phyloP scores from a whole-genome alignment of 192 early-diverging fungal genomes.

The Linnemannia exigua region DNA sequence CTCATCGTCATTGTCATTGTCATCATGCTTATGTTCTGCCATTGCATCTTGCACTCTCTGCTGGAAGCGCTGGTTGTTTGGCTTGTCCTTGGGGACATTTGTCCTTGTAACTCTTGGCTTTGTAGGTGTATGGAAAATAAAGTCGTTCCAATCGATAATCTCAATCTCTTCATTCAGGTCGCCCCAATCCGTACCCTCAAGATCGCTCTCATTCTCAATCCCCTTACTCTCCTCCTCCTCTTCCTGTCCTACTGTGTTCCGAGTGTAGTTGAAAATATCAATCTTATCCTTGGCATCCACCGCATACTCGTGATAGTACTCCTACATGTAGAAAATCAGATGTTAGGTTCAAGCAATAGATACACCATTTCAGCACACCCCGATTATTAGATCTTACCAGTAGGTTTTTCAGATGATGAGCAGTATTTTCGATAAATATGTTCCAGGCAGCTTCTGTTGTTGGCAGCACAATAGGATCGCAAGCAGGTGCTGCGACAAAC shows the following conservation, averaged over 20 bases:
- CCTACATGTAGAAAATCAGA: conserved; percentile 7
- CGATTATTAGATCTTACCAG: neutral
- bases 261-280: conserved; percentile 10
- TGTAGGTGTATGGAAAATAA: conserved; percentile 7
- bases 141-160: conserved; percentile 10
- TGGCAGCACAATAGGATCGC: conserved; percentile 5
- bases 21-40: neutral
- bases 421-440: conserved; percentile 13
- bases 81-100: neutral
- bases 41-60: conserved; percentile 4
- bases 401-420: conserved; percentile 15
- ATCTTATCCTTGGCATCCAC: conserved; percentile 15
- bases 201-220: too few relatives aligned
- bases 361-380: neutral
- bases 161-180: conserved; percentile 5
- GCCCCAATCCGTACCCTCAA: too few relatives aligned
- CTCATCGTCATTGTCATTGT: neutral
- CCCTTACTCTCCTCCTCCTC: neutral
- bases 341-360: neutral
- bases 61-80: conserved; percentile 13
- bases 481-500: conserved; percentile 11
- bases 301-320: conserved; percentile 14
- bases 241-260: conserved; percentile 11
- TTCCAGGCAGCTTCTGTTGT: conserved; percentile 15
- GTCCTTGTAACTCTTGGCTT: neutral